phyloP scores from a whole-genome alignment of 78 protist species.

The Cavenderia fasciculata region DNA sequence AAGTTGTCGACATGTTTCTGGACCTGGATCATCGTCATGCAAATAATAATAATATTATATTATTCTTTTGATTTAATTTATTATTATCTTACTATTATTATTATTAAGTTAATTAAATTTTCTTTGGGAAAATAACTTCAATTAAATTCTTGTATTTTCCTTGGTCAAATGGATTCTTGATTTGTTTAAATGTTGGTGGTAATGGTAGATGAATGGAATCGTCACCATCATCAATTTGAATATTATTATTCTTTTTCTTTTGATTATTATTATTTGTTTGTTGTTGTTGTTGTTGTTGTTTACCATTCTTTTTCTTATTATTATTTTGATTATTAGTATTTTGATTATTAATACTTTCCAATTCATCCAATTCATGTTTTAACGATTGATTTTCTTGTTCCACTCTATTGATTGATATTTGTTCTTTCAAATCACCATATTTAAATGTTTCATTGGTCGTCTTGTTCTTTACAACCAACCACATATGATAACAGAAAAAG shows the following conservation, averaged over 20 bases:
- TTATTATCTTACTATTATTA: too few species aligned
- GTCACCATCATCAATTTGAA: background rate
- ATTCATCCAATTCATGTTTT: background rate
- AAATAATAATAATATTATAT: too few species aligned
- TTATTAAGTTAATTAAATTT: background rate
- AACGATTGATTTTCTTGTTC: background rate
- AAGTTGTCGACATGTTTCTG: too few species aligned
- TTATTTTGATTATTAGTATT: background rate
- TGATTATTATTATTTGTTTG: background rate
- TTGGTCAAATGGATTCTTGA: conserved; percentile 39
- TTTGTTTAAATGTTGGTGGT: conserved; percentile 28
- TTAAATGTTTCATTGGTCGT: conserved; percentile 71
- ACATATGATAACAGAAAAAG: conserved; percentile 65
- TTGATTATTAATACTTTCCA: background rate
- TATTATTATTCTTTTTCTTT: background rate
- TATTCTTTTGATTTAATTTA: too few species aligned
- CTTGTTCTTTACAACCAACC: conserved; percentile 22
- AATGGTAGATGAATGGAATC: conserved; percentile 19
- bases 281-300: background rate
- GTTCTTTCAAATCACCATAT: conserved; percentile 65
- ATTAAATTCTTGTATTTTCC: background rate
- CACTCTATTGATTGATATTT: conserved; percentile 24
- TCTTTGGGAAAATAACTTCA: conserved; percentile 26
- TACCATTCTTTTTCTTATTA: background rate
- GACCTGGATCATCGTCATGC: too few species aligned